These are phyloP conservation scores for Theobroma cacao DNA, from an alignment of 345 rosid genomes.

Conservation along the genomic window DNA sequence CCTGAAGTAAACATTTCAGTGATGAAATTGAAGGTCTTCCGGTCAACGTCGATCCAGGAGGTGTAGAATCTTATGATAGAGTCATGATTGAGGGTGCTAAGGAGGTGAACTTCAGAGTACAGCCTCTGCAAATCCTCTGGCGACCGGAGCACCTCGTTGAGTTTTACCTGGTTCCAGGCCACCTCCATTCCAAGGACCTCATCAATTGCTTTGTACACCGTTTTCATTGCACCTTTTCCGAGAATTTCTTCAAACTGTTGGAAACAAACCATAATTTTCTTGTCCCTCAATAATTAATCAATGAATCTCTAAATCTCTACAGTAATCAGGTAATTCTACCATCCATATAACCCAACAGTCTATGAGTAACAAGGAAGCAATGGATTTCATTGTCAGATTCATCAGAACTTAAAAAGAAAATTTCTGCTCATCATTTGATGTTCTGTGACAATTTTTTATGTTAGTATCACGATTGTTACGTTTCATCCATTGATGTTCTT, in stretches of 20 bases:
- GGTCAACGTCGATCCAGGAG: conserved; percentile 65
- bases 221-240: conserved; percentile 85
- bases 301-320: neutral
- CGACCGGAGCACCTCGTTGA: conserved; percentile 50
- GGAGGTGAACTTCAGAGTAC: conserved; percentile 88
- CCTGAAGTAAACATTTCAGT: conserved; percentile 88
- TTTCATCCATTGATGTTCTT: too few species aligned
- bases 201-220: conserved; percentile 79
- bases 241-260: conserved; percentile 60
- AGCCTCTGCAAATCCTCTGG: conserved; percentile 75
- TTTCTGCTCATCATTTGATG: too few species aligned
- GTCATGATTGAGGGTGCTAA: conserved; percentile 62
- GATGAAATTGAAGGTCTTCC: conserved; percentile 71
- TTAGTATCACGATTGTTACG: too few species aligned
- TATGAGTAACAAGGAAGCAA: too few species aligned
- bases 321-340: neutral
- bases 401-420: too few species aligned
- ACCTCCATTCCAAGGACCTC: conserved; percentile 74
- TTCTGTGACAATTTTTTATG: too few species aligned
- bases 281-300: neutral
- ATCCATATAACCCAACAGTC: too few species aligned
- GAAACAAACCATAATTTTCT: neutral
- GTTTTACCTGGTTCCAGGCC: conserved; percentile 79
- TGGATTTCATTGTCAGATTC: too few species aligned
- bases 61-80: conserved; percentile 69